Base-by-base conservation (phyloP, 805 yeast genomes). In the Starmerella apis region DNA sequence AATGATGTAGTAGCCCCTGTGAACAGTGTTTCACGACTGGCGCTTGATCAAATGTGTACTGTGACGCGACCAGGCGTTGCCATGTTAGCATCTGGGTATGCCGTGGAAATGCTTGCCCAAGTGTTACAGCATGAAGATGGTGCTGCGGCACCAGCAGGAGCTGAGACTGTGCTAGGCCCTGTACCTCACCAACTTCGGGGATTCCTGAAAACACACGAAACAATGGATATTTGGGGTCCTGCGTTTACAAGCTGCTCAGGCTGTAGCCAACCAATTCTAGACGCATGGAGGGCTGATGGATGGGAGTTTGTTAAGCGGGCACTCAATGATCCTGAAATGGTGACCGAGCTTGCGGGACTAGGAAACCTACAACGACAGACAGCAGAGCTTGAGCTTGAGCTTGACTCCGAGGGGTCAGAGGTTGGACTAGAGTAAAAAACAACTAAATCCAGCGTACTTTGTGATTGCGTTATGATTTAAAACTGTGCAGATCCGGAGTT, bases 41-140 rank as follows among this genome's bases (percentile, higher is more conserved):
- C 96, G 0, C 69, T 92, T 50, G 99, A 92, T 66, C 97, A 92
- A 65, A 92, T 92, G 96, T 92, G 99, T 62, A 92, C 99, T 0
- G 98, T 92, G 1, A 92, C 98, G 0, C 72, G 98, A 36, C 97
- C 99, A 0, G 98, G 99, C 0, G 88, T 83, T 1, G 95, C 99
- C 0, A 68, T 83, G 59, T 68, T 86, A 66, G 96, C 97, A 0
- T 77, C 95, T 0, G 78, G 96, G 0, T 68, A 81, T 32, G 94
- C 94, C 0, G 94, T 85, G 0, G 98, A 92, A 63, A 66, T 92
- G 5, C 61, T 86, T 53, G 83, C 84, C 0, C 77, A 92, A 1
- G 54, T 85, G 0, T 59, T 86, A 35, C 96, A 90, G 63, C 82
- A 81, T 57, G 78, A 78, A 0, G 63, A 66, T 5, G 70, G 70